Base-by-base conservation (phyloP, 257 asterid genomes). In the Ilex aquifolium region DNA sequence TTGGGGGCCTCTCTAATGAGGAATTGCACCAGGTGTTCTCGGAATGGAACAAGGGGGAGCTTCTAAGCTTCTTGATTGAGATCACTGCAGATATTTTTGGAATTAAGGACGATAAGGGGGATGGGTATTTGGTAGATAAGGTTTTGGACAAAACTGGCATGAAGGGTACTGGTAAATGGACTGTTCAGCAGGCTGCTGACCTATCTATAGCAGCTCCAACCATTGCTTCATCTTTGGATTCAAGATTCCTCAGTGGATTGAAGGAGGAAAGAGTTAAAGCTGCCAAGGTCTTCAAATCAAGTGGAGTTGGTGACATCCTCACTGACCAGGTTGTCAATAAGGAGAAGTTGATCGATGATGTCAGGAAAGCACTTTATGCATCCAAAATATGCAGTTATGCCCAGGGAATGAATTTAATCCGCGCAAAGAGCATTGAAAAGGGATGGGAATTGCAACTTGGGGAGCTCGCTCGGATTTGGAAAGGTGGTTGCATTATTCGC, bases 91-190 rank as follows among this genome's bases (percentile, higher is more conserved):
- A 53, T 53, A 53, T 53, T 3, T 53, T 53, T 21, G 57, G 57
- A 21, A 53, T 53, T 27, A 53, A 53, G 31, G 57, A 53, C 11
- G 57, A 53, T 17, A n/a, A 53, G 57, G 57, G 57, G 15, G 57
- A 53, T 21, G 57, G 57, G 27, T 53, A 53, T 53, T 53, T 53
- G 31, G 57, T 53, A n/a, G 57, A 53, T 14, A 53, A 53, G 57
- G 57, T 53, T n/a, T 53, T 53, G 30, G 57, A 53, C 30, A 53
- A 53, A 53, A 53, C 57, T 3, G 57, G 57, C 30, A 53, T 53
- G 57, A 53, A 53, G 57, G 57, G 57, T 7, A 53, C 57, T 15
- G 57, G 57, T 53, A 53, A 53, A 17, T 53, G 57, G 57, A 53
- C 57, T 0, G 57, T 53, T 21, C 57, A 53, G 57, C 57, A 53